Evolutionary conservation across 1,284 basidiomycete species (phyloP), one percentile per base, ranked within the genome.

Genomic region (Trichosporon ovoides): DNA sequence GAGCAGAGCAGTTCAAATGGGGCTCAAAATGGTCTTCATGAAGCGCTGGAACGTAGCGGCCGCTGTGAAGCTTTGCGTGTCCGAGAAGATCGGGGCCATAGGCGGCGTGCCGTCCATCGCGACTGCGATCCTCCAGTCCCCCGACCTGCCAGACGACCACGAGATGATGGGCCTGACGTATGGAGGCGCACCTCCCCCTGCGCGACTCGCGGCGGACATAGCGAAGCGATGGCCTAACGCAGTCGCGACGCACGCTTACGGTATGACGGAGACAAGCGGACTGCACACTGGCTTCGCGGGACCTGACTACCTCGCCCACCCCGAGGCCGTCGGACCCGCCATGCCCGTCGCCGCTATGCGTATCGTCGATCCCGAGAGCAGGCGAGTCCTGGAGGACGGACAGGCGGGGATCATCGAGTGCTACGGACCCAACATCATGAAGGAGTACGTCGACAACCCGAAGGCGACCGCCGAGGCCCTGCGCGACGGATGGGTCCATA

Each of bases 21-120:
- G 74, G 16, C 67, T 65, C 13, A 72, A 68, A 53, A 64, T 76
- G 43, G 70, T 73, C 16, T 61, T 70, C 50, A 66, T 72, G 61
- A 58, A 64, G 11, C 56, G 65, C 40, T 76, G 74, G 74, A 64
- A 66, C 36, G 65, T 68, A 3, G 38, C 52, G 1, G 68, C 67
- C n/a, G 74, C 72, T 2, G 61, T 71, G 22, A 31, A 59, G 24
- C 43, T 72, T 38, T 71, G 72, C 18, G 38, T 63, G 36, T 35
- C 53, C 9, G 73, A 76, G 53, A 60, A 61, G 19, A 63, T 75
- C 3, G 66, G 58, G 18, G 63, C 65, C 14, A 69, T 74, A 18
- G 74, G 74, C 31, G 74, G 73, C 16, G 74, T 76, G 1, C 74
- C 74, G 13, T 66, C 74, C 0, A 68, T 76, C 14, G 72, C 70